Evolutionary conservation across 2,329 filamentous ascomycete genomes (phyloP), one percentile per base, ranked within the genome.

Genomic region (Aspergillus tubingensis): DNA sequence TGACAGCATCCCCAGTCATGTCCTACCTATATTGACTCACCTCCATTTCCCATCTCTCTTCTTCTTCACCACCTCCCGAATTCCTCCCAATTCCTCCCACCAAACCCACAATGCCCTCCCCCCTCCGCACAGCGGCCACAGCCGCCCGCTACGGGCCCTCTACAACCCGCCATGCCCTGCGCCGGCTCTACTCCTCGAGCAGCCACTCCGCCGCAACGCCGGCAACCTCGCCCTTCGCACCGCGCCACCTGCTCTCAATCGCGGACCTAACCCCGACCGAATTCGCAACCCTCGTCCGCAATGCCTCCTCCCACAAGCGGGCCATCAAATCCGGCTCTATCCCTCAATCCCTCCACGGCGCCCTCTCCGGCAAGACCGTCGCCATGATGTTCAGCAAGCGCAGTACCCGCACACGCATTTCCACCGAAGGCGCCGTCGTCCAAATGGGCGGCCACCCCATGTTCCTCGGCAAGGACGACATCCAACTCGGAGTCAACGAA

Each of bases 341-440:
- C 51, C 86, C 89, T 3, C 75, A 80, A 54, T 79, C 82, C 47
- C 80, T 96, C 57, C 80, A 83, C 57, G 82, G 83, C 43, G 81
- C 85, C 10, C 80, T 99, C 64, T 78, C 85, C 0, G 91, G 91
- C 55, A 87, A 91, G 77, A 93, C 92, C 0, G 86, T 99, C 32
- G 94, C 95, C 67, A 90, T 99, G 88, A 91, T 96, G 83, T 99
- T 99, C 82, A 96, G 85, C 83, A 99, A 99, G 81, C 88, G 93
- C 67, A 96, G 91, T 70, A 99, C 95, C 11, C 87, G 95, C 62
- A 99, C 95, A 11, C 88, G 95, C 63, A 89, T 99, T 32, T 96
- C 92, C 1, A 97, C 93, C 1, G 95, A 99, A 81, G 90, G 90
- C 7, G 95, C 95, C 11, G 88, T 97, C 39, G 86, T 89, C n/a